phyloP scores from a whole-genome alignment of 176 grass and related monocot species.

The Aechmea fasciata region DNA sequence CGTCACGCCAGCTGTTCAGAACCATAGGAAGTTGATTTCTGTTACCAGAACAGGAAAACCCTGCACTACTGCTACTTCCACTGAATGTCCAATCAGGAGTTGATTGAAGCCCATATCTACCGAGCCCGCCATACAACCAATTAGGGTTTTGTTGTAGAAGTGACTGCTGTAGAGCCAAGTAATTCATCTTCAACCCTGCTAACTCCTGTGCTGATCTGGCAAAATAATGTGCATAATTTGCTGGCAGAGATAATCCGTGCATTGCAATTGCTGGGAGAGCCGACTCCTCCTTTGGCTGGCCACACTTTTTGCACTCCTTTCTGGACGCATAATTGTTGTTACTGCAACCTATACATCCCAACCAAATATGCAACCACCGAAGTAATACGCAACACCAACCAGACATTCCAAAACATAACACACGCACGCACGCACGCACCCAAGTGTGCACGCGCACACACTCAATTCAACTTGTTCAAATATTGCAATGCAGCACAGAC shows the following conservation, averaged over 20 bases:
- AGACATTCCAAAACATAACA: slow-evolving; percentile 51
- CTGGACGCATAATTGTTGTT: slow-evolving; percentile 99
- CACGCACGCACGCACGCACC: slow-evolving; percentile 38
- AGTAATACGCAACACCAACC: slow-evolving; percentile 47
- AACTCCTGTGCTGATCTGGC: slow-evolving; percentile 39
- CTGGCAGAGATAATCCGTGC: slow-evolving; percentile 49
- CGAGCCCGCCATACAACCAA: slow-evolving; percentile 42
- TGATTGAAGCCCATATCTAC: slow-evolving; percentile 49
- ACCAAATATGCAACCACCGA: slow-evolving; percentile 48
- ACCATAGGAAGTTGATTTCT: slow-evolving; percentile 39
- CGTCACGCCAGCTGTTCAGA: slow-evolving; percentile 77
- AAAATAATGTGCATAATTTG: slow-evolving; percentile 59
- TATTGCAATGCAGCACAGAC: no score
- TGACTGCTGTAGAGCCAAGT: slow-evolving; percentile 57
- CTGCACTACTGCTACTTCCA: slow-evolving; percentile 12
- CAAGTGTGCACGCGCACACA: slow-evolving; percentile 19
- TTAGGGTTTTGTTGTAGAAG: slow-evolving; percentile 38
- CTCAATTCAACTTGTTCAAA: no score
- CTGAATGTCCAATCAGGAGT: slow-evolving; percentile 39
- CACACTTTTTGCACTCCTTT: slow-evolving; percentile 98
- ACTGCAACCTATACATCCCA: slow-evolving; percentile 94
- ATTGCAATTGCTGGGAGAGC: slow-evolving; percentile 79
- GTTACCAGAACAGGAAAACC: slow-evolving; percentile 17
- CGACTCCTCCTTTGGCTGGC: slow-evolving; percentile 86
- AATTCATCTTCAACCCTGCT: slow-evolving; percentile 62